A percentile compares a stretch with the other conserved stretches of the same genome.
Evolutionary conservation across 208 protist genomes (phyloP).

Genomic region (Blastocrithidia nonstop): DNA sequence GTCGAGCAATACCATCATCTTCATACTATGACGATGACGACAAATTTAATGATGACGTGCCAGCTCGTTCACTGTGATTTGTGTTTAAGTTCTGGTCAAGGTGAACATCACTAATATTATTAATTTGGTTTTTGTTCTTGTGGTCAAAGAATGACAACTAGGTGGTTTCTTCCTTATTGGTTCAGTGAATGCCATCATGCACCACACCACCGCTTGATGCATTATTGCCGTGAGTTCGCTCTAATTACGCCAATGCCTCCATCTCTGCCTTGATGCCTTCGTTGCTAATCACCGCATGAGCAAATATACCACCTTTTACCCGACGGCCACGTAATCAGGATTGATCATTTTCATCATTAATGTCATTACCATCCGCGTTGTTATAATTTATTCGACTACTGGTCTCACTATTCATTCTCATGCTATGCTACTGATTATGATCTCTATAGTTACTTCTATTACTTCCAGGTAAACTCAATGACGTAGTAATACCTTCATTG

Average conservation of each 20-base stretch:
- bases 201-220: not conserved
- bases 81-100: too few relatives aligned
- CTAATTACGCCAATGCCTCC: constrained; percentile 32
- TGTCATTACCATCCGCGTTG: constrained; percentile 8
- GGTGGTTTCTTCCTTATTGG: constrained; percentile 4
- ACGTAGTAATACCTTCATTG: too few relatives aligned
- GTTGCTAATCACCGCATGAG: constrained; percentile 50
- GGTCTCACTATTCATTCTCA: too few relatives aligned
- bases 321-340: constrained; percentile 6
- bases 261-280: constrained; percentile 62
- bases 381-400: not conserved
- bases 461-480: too few relatives aligned
- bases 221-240: constrained; percentile 12
- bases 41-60: too few relatives aligned
- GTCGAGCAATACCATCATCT: constrained; percentile 1
- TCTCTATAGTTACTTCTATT: too few relatives aligned
- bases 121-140: too few relatives aligned
- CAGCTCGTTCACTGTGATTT: too few relatives aligned
- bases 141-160: too few relatives aligned
- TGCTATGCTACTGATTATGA: too few relatives aligned
- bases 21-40: too few relatives aligned
- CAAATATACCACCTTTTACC: constrained; percentile 26
- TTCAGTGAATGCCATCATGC: constrained; percentile 17
- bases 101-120: too few relatives aligned
- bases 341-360: constrained; percentile 13